Base-by-base conservation (phyloP, 768 basidiomycete species). In the Porphyrellus cyaneotinctus region DNA sequence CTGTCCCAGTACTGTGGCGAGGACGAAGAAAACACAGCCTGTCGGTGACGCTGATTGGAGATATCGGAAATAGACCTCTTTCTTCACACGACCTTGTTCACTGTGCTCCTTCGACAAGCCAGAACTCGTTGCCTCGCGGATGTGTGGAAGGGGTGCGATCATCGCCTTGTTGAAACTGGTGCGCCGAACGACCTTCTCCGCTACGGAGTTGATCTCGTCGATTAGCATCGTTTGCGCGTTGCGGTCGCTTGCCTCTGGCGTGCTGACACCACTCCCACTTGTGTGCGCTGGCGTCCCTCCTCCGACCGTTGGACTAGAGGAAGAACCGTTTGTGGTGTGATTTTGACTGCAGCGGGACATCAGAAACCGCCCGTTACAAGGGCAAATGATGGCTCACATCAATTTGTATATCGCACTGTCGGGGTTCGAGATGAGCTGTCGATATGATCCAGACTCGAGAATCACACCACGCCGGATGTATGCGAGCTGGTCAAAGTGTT, bases 401-500 rank as follows among this genome's bases (percentile, higher is more conserved):
- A 97, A 79, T 64, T 85, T 89, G 63, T 79, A 78, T 41, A 94
- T 64, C 54, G 90, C 84, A 36, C 84, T 78, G 9, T 84, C 78
- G 2, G 76, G 61, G 58, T 88, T 83, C 36, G 70, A 71, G 65
- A 85, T 74, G 11, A 89, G 74, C 18, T 77, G 71, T 13, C 74
- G 67, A 63, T 87, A 93, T 0, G 86, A 73, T 3, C 88, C 90
- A 20, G 67, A 72, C 71, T 95, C 93, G 10, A 91, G 70, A 49
- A 95, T 83, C 63, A 93, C 84, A 14, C 93, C 93, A 22, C 84
- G 82, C 18, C 90, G 85, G 35, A 97, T 70, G 69, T 84, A 91
- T 44, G 78, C 67, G 15, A 95, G 72, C 42, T 84, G 77, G 62
- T 94, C 88, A 48, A 91, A 89, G 50, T 89, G 75, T 43, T 79